phyloP scores from a whole-genome alignment of 768 basidiomycete genomes.

The Trichaptum fuscoviolaceum region DNA sequence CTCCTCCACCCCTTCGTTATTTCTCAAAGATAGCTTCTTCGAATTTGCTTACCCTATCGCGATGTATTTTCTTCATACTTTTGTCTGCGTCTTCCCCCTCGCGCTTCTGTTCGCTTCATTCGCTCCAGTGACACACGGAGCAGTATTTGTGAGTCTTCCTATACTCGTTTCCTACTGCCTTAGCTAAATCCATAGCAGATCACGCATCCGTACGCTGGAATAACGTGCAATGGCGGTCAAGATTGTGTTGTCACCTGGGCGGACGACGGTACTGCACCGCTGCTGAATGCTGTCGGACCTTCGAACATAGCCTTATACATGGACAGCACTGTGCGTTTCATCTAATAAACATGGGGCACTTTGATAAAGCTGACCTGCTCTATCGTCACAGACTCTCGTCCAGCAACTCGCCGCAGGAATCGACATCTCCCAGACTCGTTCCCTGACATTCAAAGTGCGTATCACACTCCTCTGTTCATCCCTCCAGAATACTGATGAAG shows the following conservation, averaged over 20 bases:
- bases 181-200: constrained; percentile 29
- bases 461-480: neutral
- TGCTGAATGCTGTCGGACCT: constrained; percentile 44
- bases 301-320: constrained; percentile 53
- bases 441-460: constrained; percentile 54
- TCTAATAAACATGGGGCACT: neutral
- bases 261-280: constrained; percentile 54
- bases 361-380: too few species aligned
- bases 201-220: constrained; percentile 35
- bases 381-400: constrained; percentile 40
- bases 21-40: neutral
- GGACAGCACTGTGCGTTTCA: constrained; percentile 42
- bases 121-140: neutral
- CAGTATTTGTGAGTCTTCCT: neutral
- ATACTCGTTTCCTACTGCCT: neutral
- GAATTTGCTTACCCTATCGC: neutral
- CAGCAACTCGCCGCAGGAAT: constrained; percentile 48
- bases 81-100: neutral
- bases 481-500: constrained; percentile 3
- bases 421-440: constrained; percentile 42
- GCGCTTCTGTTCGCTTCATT: neutral
- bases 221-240: constrained; percentile 48
- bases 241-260: constrained; percentile 54
- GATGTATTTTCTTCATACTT: neutral
- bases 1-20: too few species aligned